These are phyloP conservation scores for Lippia alba DNA, from an alignment of 305 asterid genomes.

Conservation along the genomic window DNA sequence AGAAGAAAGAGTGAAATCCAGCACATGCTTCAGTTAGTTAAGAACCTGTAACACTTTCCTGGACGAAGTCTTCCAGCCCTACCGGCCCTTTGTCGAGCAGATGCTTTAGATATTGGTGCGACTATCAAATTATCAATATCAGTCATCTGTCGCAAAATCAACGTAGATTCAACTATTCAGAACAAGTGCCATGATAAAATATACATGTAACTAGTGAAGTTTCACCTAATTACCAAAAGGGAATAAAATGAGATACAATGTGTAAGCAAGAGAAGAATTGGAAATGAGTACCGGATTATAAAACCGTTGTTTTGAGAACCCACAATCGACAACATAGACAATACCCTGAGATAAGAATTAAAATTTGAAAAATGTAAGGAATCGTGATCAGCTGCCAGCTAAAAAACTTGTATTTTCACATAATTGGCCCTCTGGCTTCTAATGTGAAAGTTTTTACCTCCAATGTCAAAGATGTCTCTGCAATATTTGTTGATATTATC, in stretches of 20 bases:
- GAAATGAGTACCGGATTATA: slow-evolving; percentile 79
- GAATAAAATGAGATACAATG: slow-evolving; percentile 7
- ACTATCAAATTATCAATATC: slow-evolving; percentile 91
- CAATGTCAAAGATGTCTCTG: slow-evolving; percentile 97
- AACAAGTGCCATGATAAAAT: not conserved
- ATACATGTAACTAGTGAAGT: not conserved
- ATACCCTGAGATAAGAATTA: slow-evolving; percentile 67
- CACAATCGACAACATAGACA: slow-evolving; percentile 92
- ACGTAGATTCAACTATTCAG: slow-evolving; percentile 25
- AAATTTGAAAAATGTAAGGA: slow-evolving; percentile 25
- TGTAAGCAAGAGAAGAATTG: slow-evolving; percentile 13
- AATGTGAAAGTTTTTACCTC: slow-evolving; percentile 59
- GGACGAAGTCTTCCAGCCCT: slow-evolving; percentile 99
- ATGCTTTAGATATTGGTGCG: slow-evolving; percentile 94
- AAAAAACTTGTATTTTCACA: not conserved
- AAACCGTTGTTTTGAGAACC: slow-evolving; percentile 92
- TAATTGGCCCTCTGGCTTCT: slow-evolving; percentile 12
- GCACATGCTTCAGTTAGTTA: slow-evolving; percentile 22
- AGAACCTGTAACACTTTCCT: slow-evolving; percentile 95
- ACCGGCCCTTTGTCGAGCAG: slow-evolving; percentile 97
- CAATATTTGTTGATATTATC: slow-evolving; percentile 91
- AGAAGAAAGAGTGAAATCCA: slow-evolving; percentile 9
- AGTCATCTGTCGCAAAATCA: slow-evolving; percentile 58
- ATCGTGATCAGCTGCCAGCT: slow-evolving; percentile 22
- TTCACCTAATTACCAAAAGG: slow-evolving; percentile 4